Evolutionary conservation across 2,329 filamentous ascomycete genomes (phyloP).

Genomic region (Verticillium albo-atrum): DNA sequence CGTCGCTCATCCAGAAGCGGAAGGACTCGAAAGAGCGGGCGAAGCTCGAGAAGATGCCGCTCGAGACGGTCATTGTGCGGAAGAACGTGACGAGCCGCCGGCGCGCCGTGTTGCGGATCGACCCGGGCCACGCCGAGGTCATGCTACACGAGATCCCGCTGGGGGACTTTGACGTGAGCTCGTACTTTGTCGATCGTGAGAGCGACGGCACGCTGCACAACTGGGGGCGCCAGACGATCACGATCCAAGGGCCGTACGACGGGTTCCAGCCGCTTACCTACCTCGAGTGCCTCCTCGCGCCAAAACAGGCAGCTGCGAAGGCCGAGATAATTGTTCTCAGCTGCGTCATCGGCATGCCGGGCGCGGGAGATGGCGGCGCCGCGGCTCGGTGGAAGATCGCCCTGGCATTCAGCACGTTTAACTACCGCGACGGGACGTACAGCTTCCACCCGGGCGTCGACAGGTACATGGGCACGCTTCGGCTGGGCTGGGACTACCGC

Average conservation of each 20-base stretch:
- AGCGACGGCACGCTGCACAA: background rate
- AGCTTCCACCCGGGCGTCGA: background rate
- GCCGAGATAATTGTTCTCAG: background rate
- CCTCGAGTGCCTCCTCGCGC: background rate
- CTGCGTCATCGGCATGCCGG: background rate
- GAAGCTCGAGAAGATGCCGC: too few species aligned
- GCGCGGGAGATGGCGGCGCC: background rate
- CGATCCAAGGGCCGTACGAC: background rate
- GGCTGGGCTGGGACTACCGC: too few species aligned
- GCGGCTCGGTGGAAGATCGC: background rate
- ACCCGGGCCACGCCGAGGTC: background rate
- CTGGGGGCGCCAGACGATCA: background rate
- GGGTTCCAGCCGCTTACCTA: background rate
- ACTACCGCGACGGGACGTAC: background rate
- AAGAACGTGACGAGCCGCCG: background rate
- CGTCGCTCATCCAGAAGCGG: background rate
- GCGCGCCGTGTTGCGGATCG: background rate
- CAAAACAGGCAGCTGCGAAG: background rate
- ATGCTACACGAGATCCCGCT: background rate
- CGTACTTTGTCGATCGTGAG: background rate
- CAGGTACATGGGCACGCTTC: background rate
- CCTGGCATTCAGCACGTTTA: background rate
- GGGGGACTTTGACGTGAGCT: background rate
- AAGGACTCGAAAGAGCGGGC: background rate
- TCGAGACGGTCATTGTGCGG: background rate